phyloP scores from a whole-genome alignment of 2,329 filamentous ascomycete genomes.

The Monosporascus sp. region DNA sequence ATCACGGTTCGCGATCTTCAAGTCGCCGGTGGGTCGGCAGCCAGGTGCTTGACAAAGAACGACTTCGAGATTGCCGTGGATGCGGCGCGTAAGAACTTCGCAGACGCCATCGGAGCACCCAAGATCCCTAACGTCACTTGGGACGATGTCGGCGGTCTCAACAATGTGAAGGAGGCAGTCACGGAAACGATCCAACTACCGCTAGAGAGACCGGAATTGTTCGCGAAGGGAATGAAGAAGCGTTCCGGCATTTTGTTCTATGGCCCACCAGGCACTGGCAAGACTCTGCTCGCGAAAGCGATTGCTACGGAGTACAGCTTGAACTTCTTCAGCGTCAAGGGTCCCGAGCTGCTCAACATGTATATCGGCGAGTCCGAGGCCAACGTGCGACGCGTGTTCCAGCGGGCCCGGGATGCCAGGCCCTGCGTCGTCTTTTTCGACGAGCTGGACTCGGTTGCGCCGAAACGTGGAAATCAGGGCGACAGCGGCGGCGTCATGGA shows the following conservation, averaged over 20 bases:
- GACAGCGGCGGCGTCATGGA: constrained; percentile 98
- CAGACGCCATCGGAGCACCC: constrained; percentile 91
- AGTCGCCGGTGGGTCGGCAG: constrained; percentile 75
- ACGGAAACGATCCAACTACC: constrained; percentile 95
- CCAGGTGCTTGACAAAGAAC: constrained; percentile 69
- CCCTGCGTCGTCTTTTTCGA: constrained; percentile 94
- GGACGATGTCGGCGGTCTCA: constrained; percentile 90
- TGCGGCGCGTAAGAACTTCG: constrained; percentile 94
- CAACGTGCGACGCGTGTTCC: constrained; percentile 85
- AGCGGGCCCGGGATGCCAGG: constrained; percentile 76
- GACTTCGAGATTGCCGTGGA: constrained; percentile 95
- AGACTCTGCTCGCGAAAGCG: constrained; percentile 87
- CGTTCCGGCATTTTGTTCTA: constrained; percentile 90
- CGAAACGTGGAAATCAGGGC: constrained; percentile 93
- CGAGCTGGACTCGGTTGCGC: constrained; percentile 87
- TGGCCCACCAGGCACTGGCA: constrained; percentile 84
- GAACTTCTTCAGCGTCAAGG: constrained; percentile 93
- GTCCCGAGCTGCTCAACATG: constrained; percentile 89
- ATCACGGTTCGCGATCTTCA: constrained; percentile 79
- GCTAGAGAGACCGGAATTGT: constrained; percentile 84
- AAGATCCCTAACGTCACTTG: constrained; percentile 97
- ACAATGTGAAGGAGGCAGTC: constrained; percentile 94
- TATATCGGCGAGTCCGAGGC: constrained; percentile 93
- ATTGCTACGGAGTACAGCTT: constrained; percentile 91
- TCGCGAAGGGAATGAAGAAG: constrained; percentile 98